These are phyloP conservation scores for Debaryomycetaceae sp. DNA, from an alignment of 1,139 yeast species.

Conservation along the genomic window DNA sequence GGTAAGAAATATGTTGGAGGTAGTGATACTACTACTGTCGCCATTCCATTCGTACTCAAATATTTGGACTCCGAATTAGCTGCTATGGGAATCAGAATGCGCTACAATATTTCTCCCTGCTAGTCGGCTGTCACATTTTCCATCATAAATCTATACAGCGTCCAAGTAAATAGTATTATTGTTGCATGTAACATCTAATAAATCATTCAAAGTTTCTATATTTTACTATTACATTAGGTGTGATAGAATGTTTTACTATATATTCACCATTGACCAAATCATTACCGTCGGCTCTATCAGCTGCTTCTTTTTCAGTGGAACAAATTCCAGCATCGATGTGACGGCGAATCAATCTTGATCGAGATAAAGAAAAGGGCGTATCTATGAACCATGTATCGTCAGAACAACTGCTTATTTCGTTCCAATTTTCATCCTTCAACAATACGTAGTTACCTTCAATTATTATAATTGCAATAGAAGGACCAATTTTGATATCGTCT, in stretches of 20 bases:
- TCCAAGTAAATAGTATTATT: slow-evolving; percentile 1
- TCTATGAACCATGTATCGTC: slow-evolving; percentile 46
- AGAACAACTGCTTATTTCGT: slow-evolving; percentile 30
- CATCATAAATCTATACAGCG: slow-evolving; percentile 1
- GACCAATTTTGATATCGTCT: slow-evolving; percentile 42
- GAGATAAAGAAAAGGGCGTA: slow-evolving; percentile 44
- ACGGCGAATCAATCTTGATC: slow-evolving; percentile 61
- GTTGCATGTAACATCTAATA: slow-evolving; percentile 2
- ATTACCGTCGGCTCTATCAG: slow-evolving; percentile 58
- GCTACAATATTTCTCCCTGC: slow-evolving; percentile 73
- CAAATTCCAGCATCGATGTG: slow-evolving; percentile 74
- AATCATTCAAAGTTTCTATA: slow-evolving; percentile 3
- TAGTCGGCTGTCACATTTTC: slow-evolving; percentile 13
- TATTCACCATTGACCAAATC: slow-evolving; percentile 67
- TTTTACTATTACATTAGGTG: slow-evolving; percentile 17
- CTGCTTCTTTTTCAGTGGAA: slow-evolving; percentile 53
- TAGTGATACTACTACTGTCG: slow-evolving; percentile 85
- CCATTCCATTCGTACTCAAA: slow-evolving; percentile 94
- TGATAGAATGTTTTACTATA: slow-evolving; percentile 41
- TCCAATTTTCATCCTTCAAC: slow-evolving; percentile 51
- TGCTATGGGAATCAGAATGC: slow-evolving; percentile 97
- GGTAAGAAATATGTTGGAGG: slow-evolving; percentile 93
- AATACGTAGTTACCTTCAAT: slow-evolving; percentile 67
- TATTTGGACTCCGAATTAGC: slow-evolving; percentile 93
- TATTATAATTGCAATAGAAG: slow-evolving; percentile 48